A percentile compares a stretch with the other conserved stretches of the same genome.
Conservation (phyloP, 1,284 basidiomycete species). For the Termitomyces sp. region DNA sequence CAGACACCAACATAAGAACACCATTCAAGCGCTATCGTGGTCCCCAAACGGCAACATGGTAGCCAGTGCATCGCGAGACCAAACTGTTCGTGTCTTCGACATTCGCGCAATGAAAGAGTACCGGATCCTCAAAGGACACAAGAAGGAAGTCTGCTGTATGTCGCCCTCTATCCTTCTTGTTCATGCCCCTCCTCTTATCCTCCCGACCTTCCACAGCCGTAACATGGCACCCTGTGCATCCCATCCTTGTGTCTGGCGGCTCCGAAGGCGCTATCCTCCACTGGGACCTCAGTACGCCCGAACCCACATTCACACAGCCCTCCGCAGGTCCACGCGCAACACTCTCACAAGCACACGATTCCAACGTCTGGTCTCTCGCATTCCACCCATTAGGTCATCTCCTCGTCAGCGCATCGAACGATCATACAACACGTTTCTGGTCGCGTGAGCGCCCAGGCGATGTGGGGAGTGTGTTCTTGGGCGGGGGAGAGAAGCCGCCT, state of each 20-base stretch:
- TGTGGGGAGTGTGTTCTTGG: conserved; percentile 60
- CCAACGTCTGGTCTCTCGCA: conserved; percentile 92
- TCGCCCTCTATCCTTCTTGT: conserved; percentile 16
- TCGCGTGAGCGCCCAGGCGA: conserved; percentile 82
- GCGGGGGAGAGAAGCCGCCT: conserved; percentile 74
- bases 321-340: conserved; percentile 66
- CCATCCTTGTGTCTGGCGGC: conserved; percentile 88
- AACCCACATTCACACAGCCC: conserved; percentile 33
- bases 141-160: conserved; percentile 96
- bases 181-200: neutral
- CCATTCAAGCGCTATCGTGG: conserved; percentile 90
- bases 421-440: conserved; percentile 98
- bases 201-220: conserved; percentile 50
- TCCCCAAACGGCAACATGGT: conserved; percentile 90
- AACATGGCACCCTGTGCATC: conserved; percentile 94
- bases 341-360: conserved; percentile 92
- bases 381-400: conserved; percentile 97
- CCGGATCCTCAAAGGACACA: conserved; percentile 87
- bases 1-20: conserved; percentile 96
- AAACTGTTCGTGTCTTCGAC: conserved; percentile 95
- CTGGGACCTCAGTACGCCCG: conserved; percentile 76
- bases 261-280: conserved; percentile 90
- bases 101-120: conserved; percentile 97
- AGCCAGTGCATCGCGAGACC: conserved; percentile 92
- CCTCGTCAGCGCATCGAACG: conserved; percentile 89